Evolutionary conservation across 2,329 filamentous ascomycete species (phyloP).

Genomic region (Exophiala sideris): DNA sequence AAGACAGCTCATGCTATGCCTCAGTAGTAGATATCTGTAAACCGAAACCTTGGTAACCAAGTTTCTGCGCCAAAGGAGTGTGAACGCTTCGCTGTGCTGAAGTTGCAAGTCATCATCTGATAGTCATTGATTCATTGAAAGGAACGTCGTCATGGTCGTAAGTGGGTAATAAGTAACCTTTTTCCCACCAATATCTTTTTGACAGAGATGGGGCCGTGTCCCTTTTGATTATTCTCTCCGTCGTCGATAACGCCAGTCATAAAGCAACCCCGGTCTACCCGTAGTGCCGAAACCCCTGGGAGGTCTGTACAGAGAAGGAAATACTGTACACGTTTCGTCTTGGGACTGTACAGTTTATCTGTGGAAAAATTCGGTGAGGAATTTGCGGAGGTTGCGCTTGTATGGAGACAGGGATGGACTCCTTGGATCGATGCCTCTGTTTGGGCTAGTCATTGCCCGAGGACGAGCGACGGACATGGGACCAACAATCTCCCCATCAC

Average conservation of each 20-base stretch:
- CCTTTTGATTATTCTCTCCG: background rate
- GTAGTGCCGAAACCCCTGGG: slow-evolving; percentile 4
- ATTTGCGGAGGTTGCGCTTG: slow-evolving; percentile 44
- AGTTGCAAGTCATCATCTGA: slow-evolving; percentile 7
- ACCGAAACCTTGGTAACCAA: background rate
- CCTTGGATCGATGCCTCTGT: slow-evolving; percentile 38
- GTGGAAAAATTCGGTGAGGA: slow-evolving; percentile 42
- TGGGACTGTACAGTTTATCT: slow-evolving; percentile 16
- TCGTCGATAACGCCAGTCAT: slow-evolving; percentile 1
- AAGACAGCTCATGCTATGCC: background rate
- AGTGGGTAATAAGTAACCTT: background rate
- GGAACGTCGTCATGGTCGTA: slow-evolving; percentile 4
- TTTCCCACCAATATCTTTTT: background rate
- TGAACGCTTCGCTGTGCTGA: slow-evolving; percentile 11
- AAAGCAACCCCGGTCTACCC: background rate
- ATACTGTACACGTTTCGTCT: slow-evolving; percentile 1
- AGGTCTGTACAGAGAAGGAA: slow-evolving; percentile 12
- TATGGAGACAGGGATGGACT: slow-evolving; percentile 40
- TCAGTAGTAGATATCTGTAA: background rate
- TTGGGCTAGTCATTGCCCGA: slow-evolving; percentile 20
- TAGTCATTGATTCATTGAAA: background rate
- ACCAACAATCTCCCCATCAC: slow-evolving; percentile 89
- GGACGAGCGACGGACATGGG: slow-evolving; percentile 65
- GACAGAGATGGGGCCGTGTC: background rate
- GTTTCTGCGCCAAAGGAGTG: background rate